Percentiles rank a stretch among this genome's conserved stretches.
Evolutionary conservation across 164 flowering plant species (phyloP).

Genomic region (Akebia trifoliata): DNA sequence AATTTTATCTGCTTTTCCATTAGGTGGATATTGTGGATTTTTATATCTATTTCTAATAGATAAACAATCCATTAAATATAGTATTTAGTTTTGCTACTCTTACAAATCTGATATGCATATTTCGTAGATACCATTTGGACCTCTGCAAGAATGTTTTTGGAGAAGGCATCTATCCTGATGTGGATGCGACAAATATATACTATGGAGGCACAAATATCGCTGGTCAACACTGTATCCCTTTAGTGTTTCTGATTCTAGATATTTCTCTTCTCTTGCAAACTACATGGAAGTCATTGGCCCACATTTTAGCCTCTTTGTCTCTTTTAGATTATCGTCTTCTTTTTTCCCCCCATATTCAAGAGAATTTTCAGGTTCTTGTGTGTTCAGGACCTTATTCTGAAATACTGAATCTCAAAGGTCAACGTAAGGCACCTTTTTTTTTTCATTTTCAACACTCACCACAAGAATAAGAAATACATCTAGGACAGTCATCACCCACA

Average conservation of each 20-base stretch:
- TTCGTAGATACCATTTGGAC: constrained; percentile 84
- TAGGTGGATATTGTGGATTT: neutral
- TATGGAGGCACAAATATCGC: constrained; percentile 92
- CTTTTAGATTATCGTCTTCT: no score
- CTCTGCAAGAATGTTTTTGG: constrained; percentile 94
- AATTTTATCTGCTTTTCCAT: no score
- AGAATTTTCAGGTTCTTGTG: no score
- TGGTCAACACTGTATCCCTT: constrained; percentile 32
- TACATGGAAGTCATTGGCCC: no score
- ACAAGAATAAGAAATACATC: no score
- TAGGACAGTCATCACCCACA: no score
- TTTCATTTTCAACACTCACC: no score
- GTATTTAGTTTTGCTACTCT: neutral
- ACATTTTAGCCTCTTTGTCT: no score
- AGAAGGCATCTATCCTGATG: constrained; percentile 78
- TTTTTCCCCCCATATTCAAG: no score
- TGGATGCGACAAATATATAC: constrained; percentile 71
- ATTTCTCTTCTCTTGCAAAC: neutral
- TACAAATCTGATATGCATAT: neutral
- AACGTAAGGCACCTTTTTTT: no score
- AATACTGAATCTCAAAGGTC: no score
- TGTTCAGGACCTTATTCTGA: no score
- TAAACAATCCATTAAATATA: neutral
- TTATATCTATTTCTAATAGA: neutral
- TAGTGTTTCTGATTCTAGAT: neutral